These are phyloP conservation scores for Protomyces arabidopsidicola DNA, from an alignment of 1,139 yeast genomes.

Conservation along the genomic window DNA sequence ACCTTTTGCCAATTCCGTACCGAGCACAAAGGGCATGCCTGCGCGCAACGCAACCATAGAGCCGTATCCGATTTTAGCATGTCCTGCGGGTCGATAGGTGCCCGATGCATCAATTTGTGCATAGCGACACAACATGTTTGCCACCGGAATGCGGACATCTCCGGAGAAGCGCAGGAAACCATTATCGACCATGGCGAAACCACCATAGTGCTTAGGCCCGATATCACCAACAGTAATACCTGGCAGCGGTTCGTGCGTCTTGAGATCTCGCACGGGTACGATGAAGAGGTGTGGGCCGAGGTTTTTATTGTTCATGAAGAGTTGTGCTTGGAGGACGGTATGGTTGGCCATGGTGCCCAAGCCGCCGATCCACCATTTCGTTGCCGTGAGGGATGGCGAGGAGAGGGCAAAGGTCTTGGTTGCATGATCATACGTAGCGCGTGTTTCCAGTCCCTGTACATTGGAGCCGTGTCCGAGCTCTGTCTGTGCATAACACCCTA, in stretches of 20 bases:
- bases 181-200: constrained; percentile 61
- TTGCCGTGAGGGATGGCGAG: constrained; percentile 86
- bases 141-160: constrained; percentile 77
- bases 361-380: constrained; percentile 99
- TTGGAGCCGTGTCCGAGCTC: constrained; percentile 92
- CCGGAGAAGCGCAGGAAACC: constrained; percentile 81
- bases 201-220: constrained; percentile 57
- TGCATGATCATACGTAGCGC: constrained; percentile 67
- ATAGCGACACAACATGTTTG: constrained; percentile 74
- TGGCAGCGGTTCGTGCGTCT: constrained; percentile 57
- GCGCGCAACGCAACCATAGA: constrained; percentile 88
- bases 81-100: constrained; percentile 60
- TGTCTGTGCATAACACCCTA: constrained; percentile 91
- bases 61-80: constrained; percentile 81
- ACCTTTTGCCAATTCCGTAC: constrained; percentile 71
- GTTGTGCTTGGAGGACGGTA: constrained; percentile 71
- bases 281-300: constrained; percentile 77
- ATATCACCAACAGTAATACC: constrained; percentile 86
- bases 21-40: constrained; percentile 79
- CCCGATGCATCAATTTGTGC: constrained; percentile 69
- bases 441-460: constrained; percentile 86
- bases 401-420: constrained; percentile 66
- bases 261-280: constrained; percentile 74
- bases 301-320: constrained; percentile 61
- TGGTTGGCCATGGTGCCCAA: constrained; percentile 93